phyloP scores from a whole-genome alignment of 2,329 filamentous ascomycete genomes.

The Aspergillus pseudoterreus region DNA sequence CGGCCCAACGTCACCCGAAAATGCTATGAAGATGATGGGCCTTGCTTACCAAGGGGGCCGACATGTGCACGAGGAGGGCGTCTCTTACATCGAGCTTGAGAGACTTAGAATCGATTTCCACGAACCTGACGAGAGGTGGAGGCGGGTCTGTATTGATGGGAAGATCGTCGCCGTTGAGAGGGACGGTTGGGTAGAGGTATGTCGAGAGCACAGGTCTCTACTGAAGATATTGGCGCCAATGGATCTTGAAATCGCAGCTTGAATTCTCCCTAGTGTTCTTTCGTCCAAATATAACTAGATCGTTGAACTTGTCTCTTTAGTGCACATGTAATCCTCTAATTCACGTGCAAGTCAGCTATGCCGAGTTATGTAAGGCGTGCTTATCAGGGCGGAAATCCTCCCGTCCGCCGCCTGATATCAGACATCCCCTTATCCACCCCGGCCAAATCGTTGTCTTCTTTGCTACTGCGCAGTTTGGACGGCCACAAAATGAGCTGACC shows the following conservation, averaged over 20 bases:
- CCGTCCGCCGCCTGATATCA: too few species aligned
- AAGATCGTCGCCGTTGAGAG: conserved; percentile 72
- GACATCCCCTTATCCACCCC: too few species aligned
- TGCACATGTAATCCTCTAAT: too few species aligned
- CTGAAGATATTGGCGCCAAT: conserved; percentile 14
- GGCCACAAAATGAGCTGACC: too few species aligned
- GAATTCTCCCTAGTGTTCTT: too few species aligned
- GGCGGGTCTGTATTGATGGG: conserved; percentile 87
- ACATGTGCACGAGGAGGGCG: conserved; percentile 52
- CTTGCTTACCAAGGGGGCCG: conserved; percentile 55
- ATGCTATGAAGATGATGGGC: conserved; percentile 74
- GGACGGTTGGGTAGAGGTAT: conserved; percentile 68
- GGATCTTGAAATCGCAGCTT: neutral
- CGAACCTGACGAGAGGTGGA: conserved; percentile 64
- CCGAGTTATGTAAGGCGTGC: too few species aligned
- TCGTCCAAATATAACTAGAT: too few species aligned
- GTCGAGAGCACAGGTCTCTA: conserved; percentile 20
- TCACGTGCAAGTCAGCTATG: too few species aligned
- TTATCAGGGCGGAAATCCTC: too few species aligned
- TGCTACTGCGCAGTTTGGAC: too few species aligned
- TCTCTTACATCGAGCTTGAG: conserved; percentile 70
- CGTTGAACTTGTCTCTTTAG: too few species aligned
- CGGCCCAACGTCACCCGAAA: conserved; percentile 60
- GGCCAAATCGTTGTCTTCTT: too few species aligned
- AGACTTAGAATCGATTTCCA: conserved; percentile 62